Evolutionary conservation across 257 asterid species (phyloP).

Genomic region (Nicotiana obtusifolia): DNA sequence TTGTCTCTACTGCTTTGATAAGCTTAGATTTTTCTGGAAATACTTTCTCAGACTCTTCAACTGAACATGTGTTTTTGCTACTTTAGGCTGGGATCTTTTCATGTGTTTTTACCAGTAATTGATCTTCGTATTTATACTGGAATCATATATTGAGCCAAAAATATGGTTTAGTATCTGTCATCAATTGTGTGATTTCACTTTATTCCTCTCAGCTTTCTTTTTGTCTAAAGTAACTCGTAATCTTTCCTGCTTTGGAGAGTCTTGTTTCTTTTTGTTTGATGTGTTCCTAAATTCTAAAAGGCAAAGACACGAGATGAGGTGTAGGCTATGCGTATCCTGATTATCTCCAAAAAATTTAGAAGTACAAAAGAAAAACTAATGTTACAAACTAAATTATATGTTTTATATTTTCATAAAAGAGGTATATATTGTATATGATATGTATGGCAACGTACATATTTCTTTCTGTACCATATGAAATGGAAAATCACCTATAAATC

Average conservation of each 20-base stretch:
- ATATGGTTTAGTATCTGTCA: background rate
- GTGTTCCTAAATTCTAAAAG: background rate
- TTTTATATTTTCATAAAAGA: background rate
- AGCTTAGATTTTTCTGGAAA: background rate
- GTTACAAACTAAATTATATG: background rate
- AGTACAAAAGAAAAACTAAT: background rate
- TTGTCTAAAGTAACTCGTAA: background rate
- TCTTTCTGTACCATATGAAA: slow-evolving; percentile 3
- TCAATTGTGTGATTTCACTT: background rate
- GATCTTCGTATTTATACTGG: background rate
- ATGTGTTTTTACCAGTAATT: background rate
- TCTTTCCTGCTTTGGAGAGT: background rate
- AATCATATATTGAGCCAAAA: background rate
- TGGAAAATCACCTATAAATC: background rate
- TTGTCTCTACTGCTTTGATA: background rate
- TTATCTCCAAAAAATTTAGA: background rate
- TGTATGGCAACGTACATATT: background rate
- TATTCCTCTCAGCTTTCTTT: background rate
- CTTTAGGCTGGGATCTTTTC: background rate
- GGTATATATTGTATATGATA: background rate
- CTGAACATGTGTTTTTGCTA: background rate
- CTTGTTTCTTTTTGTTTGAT: background rate
- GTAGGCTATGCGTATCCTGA: background rate
- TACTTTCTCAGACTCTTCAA: background rate
- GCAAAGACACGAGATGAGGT: background rate